Evolutionary conservation across 2,329 filamentous ascomycete genomes (phyloP), one percentile per base, ranked within the genome.

Genomic region (Fusarium falciforme): DNA sequence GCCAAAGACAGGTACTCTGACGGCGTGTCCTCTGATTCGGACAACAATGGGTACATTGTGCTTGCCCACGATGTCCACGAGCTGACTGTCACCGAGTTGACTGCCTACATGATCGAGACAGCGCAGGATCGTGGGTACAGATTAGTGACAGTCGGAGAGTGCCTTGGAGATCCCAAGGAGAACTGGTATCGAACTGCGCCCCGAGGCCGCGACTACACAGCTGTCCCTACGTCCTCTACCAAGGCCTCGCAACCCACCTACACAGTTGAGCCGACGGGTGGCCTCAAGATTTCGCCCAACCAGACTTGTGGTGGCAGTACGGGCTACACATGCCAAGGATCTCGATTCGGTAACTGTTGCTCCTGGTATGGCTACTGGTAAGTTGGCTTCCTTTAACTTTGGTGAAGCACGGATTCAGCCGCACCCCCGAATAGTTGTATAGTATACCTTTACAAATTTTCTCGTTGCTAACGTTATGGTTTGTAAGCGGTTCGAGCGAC

Each of bases 81-180:
- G 64, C 82, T 86, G 72, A 87, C 86, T 0, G 87, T 85, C 5
- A 72, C 79, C 8, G 84, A 82, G 40, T 78, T 89, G 66, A 79
- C 81, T 6, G 57, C 77, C 76, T 85, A 81, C 76, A 87, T 88
- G 85, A 77, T 88, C 20, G 68, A 80, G 14, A 79, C 78, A 59
- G 81, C 88, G 16, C 76, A 77, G 27, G 73, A 78, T 5, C 81
- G 84, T 20, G 88, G 87, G 0, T 85, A 85, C 72, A 79, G 75
- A 54, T 85, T 86, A 49, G 87, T 89, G 31, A 89, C 89, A 1
- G 85, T 90, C 6, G 89, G 88, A 0, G 87, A 90, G 68, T 91
- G 89, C 66, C 82, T 91, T 17, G 86, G 85, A 0, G 88, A 91
- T 66, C 79, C 87, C 9, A 68, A 68, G n/a, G 82, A 79, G 17